These are phyloP conservation scores for Mycogone perniciosa DNA, from an alignment of 2,329 filamentous ascomycete genomes.

Conservation along the genomic window DNA sequence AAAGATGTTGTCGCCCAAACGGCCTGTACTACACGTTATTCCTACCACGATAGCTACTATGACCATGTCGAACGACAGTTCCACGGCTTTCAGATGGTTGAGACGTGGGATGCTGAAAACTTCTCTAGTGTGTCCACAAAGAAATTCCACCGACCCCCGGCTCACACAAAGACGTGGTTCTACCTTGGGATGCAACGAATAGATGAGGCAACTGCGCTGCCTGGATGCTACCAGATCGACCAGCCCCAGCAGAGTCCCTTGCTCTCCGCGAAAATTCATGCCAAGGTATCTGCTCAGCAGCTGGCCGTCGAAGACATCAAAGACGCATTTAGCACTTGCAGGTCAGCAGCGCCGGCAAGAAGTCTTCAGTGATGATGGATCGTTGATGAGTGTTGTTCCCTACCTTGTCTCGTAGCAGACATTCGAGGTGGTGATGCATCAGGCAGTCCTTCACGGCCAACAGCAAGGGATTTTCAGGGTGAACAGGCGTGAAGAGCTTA, in stretches of 20 bases:
- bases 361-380: background rate
- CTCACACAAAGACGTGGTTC: conserved; percentile 12
- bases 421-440: background rate
- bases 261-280: background rate
- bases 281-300: background rate
- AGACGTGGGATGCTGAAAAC: conserved; percentile 19
- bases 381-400: background rate
- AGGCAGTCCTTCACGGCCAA: background rate
- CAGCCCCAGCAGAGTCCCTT: background rate
- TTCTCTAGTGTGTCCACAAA: background rate
- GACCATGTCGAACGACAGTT: conserved; percentile 24
- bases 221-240: background rate
- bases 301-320: conserved; percentile 1
- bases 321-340: conserved; percentile 7
- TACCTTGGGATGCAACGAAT: conserved; percentile 5
- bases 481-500: background rate
- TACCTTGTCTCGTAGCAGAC: background rate
- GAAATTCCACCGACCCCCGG: conserved; percentile 7
- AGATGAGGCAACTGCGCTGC: background rate
- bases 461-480: background rate
- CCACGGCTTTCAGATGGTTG: conserved; percentile 25
- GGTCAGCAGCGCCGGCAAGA: background rate
- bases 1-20: background rate
- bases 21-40: conserved; percentile 2
- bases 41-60: conserved; percentile 24